Evolutionary conservation across 495 filamentous ascomycete species (phyloP).

Genomic region (Aspergillus mulundensis): DNA sequence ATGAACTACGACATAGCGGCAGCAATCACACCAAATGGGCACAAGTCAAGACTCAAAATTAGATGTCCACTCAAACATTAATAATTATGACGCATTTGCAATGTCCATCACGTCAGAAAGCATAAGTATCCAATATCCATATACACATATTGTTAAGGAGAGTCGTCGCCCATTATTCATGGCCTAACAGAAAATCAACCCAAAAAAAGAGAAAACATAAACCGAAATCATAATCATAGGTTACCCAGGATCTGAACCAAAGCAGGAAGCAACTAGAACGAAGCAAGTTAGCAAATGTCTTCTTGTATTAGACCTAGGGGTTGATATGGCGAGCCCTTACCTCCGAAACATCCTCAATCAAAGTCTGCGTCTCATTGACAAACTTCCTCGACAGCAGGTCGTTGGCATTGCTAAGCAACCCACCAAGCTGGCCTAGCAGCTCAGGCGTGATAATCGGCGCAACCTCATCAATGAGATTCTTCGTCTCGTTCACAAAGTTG

Average conservation of each 20-base stretch:
- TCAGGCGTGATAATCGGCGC: slow-evolving; percentile 41
- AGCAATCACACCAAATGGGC: no score
- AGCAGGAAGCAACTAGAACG: slow-evolving; percentile 25
- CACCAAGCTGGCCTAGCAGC: slow-evolving; percentile 39
- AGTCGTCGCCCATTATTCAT: slow-evolving; percentile 18
- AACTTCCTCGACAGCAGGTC: slow-evolving; percentile 36
- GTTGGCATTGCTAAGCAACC: slow-evolving; percentile 38
- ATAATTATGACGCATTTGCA: background rate
- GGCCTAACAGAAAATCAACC: background rate
- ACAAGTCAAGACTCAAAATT: no score
- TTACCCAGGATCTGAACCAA: slow-evolving; percentile 29
- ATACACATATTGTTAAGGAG: slow-evolving; percentile 16
- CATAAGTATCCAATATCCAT: slow-evolving; percentile 4
- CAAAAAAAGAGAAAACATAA: background rate
- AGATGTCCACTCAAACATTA: background rate
- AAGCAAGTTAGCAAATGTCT: background rate
- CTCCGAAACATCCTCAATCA: slow-evolving; percentile 48
- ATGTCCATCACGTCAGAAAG: slow-evolving; percentile 5
- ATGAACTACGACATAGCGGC: no score
- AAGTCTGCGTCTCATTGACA: slow-evolving; percentile 41
- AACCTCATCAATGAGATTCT: slow-evolving; percentile 32
- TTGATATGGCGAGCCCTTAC: slow-evolving; percentile 25
- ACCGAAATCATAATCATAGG: slow-evolving; percentile 13
- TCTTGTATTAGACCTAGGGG: background rate
- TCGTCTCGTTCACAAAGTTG: slow-evolving; percentile 40